Evolutionary conservation across 805 yeast species (phyloP).

Genomic region (Monosporozyma aerobia): DNA sequence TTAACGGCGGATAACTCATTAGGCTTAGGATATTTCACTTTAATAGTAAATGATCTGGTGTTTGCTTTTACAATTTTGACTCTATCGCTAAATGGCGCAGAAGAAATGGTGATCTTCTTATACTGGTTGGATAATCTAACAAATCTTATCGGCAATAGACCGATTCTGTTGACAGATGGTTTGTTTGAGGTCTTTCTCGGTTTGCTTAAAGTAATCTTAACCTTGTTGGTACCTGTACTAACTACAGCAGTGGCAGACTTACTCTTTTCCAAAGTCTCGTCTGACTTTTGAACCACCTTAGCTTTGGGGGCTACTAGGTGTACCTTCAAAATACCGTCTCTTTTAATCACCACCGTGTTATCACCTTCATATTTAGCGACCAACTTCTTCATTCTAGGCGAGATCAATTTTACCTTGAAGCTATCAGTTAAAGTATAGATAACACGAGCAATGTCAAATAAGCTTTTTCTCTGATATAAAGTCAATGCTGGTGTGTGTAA

Average conservation of each 20-base stretch:
- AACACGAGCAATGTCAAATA: slow-evolving; percentile 59
- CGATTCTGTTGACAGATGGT: slow-evolving; percentile 16
- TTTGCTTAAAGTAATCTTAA: slow-evolving; percentile 9
- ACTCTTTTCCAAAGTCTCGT: neutral
- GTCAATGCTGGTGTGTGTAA: slow-evolving; percentile 54
- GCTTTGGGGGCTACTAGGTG: slow-evolving; percentile 19
- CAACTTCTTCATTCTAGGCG: slow-evolving; percentile 62
- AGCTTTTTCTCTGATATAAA: slow-evolving; percentile 46
- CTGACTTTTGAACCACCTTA: slow-evolving; percentile 9
- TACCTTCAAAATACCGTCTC: slow-evolving; percentile 37
- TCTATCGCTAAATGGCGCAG: slow-evolving; percentile 33
- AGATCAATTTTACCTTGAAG: slow-evolving; percentile 49
- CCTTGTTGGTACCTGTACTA: slow-evolving; percentile 5
- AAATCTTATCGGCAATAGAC: slow-evolving; percentile 32
- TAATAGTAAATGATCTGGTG: slow-evolving; percentile 23
- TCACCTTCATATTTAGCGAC: slow-evolving; percentile 47
- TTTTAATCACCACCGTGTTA: slow-evolving; percentile 48
- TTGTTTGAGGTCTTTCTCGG: slow-evolving; percentile 8
- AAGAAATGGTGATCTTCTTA: slow-evolving; percentile 34
- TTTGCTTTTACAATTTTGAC: slow-evolving; percentile 24
- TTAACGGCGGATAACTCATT: neutral
- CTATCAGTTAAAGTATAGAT: slow-evolving; percentile 54
- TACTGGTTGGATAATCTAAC: slow-evolving; percentile 32
- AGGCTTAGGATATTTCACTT: slow-evolving; percentile 9
- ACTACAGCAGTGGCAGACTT: neutral